These are phyloP conservation scores for Penicillium samsonianum DNA, from an alignment of 495 filamentous ascomycete species.

Conservation along the genomic window DNA sequence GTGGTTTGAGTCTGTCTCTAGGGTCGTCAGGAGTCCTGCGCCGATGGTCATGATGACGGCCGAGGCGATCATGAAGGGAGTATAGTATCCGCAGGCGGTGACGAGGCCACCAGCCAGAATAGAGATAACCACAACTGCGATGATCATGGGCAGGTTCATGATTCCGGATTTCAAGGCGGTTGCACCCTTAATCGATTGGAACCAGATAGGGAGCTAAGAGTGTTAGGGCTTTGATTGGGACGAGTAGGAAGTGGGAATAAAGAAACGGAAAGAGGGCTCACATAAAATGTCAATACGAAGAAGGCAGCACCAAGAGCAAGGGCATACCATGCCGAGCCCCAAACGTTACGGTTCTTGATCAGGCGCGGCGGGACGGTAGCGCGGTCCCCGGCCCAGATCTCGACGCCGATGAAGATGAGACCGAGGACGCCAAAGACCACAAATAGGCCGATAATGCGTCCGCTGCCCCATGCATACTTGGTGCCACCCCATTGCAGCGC, in stretches of 20 bases:
- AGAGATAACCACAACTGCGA: slow-evolving; percentile 60
- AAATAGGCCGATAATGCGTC: slow-evolving; percentile 69
- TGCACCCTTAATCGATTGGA: slow-evolving; percentile 78
- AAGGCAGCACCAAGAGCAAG: slow-evolving; percentile 63
- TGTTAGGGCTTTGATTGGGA: slow-evolving; percentile 17
- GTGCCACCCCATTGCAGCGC: slow-evolving; percentile 87
- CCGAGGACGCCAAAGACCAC: slow-evolving; percentile 70
- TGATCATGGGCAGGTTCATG: slow-evolving; percentile 72
- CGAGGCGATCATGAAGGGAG: slow-evolving; percentile 67
- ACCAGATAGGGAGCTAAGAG: slow-evolving; percentile 80
- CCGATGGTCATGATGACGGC: slow-evolving; percentile 64
- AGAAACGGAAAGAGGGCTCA: slow-evolving; percentile 16
- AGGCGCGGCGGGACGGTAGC: slow-evolving; percentile 78
- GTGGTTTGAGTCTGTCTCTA: slow-evolving; percentile 53
- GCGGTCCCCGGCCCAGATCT: slow-evolving; percentile 66
- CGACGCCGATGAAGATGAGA: slow-evolving; percentile 60
- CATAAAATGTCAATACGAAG: slow-evolving; percentile 63
- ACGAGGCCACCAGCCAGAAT: slow-evolving; percentile 63
- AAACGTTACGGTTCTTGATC: slow-evolving; percentile 70
- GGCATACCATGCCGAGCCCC: slow-evolving; percentile 52
- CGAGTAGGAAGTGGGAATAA: neutral
- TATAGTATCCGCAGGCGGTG: slow-evolving; percentile 70
- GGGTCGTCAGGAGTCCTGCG: slow-evolving; percentile 68
- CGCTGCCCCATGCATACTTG: slow-evolving; percentile 64
- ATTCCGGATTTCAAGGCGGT: slow-evolving; percentile 72